Evolutionary conservation across 2,329 filamentous ascomycete genomes (phyloP).

Genomic region (Elsinoe ampelina): DNA sequence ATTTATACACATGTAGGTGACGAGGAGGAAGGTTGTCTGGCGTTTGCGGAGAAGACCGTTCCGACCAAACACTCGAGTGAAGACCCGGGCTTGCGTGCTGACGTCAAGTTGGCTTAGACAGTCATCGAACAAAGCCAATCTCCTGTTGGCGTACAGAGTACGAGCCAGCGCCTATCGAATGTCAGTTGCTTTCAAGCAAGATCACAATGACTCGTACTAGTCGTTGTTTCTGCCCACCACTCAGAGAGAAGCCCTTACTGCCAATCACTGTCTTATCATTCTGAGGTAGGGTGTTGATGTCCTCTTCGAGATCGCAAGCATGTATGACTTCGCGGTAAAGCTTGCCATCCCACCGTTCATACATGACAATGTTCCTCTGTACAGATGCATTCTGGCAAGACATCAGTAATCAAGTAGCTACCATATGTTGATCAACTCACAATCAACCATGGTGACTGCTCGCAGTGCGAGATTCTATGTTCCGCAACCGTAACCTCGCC

Average conservation of each 20-base stretch:
- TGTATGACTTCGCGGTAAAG: slow-evolving; percentile 29
- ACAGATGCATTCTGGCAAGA: slow-evolving; percentile 26
- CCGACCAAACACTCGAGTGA: slow-evolving; percentile 37
- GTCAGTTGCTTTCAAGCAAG: slow-evolving; percentile 15
- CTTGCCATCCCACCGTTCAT: slow-evolving; percentile 26
- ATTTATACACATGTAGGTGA: slow-evolving; percentile 27
- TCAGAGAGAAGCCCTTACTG: slow-evolving; percentile 42
- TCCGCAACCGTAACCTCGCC: slow-evolving; percentile 20
- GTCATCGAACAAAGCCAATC: slow-evolving; percentile 43
- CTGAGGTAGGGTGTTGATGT: slow-evolving; percentile 31
- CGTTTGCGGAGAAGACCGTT: slow-evolving; percentile 36
- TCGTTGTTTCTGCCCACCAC: slow-evolving; percentile 44
- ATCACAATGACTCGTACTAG: slow-evolving; percentile 29
- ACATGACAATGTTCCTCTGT: slow-evolving; percentile 27
- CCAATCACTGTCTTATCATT: slow-evolving; percentile 39
- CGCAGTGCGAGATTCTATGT: slow-evolving; percentile 25
- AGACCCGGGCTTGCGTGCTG: slow-evolving; percentile 41
- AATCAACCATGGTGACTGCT: slow-evolving; percentile 27
- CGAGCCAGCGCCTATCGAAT: slow-evolving; percentile 38
- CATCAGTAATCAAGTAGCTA: background rate
- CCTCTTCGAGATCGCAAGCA: slow-evolving; percentile 27
- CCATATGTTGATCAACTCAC: background rate
- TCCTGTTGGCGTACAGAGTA: slow-evolving; percentile 41
- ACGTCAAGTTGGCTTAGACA: slow-evolving; percentile 42
- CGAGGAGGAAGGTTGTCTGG: slow-evolving; percentile 32